These are phyloP conservation scores for Gentiana macrophylla DNA, from an alignment of 257 asterid species.

Conservation along the genomic window DNA sequence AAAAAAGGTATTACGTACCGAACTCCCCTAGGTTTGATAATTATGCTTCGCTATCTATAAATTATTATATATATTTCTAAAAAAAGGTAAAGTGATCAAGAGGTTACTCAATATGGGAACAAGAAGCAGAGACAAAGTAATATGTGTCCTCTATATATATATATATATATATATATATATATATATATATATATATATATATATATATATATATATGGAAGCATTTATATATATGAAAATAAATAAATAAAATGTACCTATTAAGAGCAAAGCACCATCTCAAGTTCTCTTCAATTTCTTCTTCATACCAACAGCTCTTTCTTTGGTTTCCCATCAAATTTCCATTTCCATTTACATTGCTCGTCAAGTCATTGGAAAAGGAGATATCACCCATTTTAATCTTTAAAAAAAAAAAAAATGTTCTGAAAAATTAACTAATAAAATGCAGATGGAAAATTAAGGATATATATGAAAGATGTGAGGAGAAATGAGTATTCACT, in stretches of 20 bases:
- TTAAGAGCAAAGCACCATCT: conserved; percentile 98
- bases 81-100: too few relatives aligned
- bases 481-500: conserved; percentile 14
- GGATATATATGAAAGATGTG: conserved; percentile 11
- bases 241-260: conserved; percentile 31
- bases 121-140: too few relatives aligned
- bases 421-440: not conserved
- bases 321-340: conserved; percentile 38
- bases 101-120: not conserved
- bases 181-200: not conserved
- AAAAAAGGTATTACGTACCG: too few relatives aligned
- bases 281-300: conserved; percentile 86
- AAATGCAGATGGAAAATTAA: not conserved
- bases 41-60: too few relatives aligned
- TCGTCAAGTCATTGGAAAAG: conserved; percentile 28
- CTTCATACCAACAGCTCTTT: conserved; percentile 98
- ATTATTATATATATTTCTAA: too few relatives aligned
- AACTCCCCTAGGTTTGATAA: not conserved
- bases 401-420: conserved; percentile 7
- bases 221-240: too few relatives aligned
- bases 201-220: not conserved
- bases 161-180: too few relatives aligned
- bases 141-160: not conserved
- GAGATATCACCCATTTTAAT: conserved; percentile 71
- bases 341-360: conserved; percentile 30